Evolutionary conservation across 2,329 filamentous ascomycete genomes (phyloP).

Genomic region (Thelonectria olida): DNA sequence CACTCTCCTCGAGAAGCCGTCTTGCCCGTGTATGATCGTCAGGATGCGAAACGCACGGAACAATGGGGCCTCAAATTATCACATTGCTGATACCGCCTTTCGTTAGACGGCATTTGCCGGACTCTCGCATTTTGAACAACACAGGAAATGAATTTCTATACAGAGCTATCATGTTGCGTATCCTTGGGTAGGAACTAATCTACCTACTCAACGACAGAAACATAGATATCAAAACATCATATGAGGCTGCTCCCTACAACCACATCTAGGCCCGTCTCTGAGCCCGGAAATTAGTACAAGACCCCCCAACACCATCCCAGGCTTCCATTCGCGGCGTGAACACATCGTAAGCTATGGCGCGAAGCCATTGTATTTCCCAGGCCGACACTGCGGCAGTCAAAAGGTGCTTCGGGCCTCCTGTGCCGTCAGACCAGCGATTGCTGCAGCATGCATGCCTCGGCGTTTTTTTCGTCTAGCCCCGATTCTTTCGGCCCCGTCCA

Average conservation of each 20-base stretch:
- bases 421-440: not conserved
- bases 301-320: not conserved
- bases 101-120: no score
- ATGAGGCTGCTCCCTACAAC: not conserved
- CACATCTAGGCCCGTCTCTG: not conserved
- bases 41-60: not conserved
- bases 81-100: not conserved
- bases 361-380: not conserved
- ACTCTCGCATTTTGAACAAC: not conserved
- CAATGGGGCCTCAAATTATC: not conserved
- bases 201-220: not conserved
- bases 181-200: not conserved
- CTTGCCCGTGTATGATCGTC: not conserved
- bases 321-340: not conserved
- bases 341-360: not conserved
- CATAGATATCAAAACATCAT: not conserved
- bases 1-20: not conserved
- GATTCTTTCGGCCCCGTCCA: not conserved
- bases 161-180: not conserved
- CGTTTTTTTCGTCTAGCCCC: not conserved
- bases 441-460: not conserved
- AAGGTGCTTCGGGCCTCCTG: not conserved
- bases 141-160: slow-evolving; percentile 2
- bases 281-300: slow-evolving; percentile 6
- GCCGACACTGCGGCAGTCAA: no score